phyloP scores from a whole-genome alignment of 352 stramenopile species.

The Aphanomyces stellatus region DNA sequence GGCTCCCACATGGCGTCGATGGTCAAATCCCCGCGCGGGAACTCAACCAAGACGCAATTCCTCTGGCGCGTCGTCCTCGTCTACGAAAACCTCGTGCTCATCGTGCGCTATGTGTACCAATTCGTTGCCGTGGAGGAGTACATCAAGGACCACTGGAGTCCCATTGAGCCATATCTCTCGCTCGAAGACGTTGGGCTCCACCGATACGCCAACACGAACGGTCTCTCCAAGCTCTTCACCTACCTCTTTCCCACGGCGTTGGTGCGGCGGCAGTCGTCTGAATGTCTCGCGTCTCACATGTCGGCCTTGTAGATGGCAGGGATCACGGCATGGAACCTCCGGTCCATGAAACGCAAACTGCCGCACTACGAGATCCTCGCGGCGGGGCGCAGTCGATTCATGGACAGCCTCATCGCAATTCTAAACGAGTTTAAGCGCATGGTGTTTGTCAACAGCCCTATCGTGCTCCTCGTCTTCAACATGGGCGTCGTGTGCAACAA shows the following conservation, averaged over 20 bases:
- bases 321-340: conserved; percentile 77
- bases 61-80: conserved; percentile 67
- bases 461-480: conserved; percentile 16
- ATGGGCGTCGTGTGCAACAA: conserved; percentile 18
- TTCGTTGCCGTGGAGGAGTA: conserved; percentile 60
- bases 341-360: conserved; percentile 60
- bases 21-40: conserved; percentile 37
- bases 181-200: conserved; percentile 63
- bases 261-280: background rate
- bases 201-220: conserved; percentile 29
- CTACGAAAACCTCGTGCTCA: conserved; percentile 56
- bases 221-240: conserved; percentile 63
- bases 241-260: conserved; percentile 68
- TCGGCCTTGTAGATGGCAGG: conserved; percentile 33
- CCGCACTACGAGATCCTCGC: conserved; percentile 49
- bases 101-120: conserved; percentile 72
- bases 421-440: background rate
- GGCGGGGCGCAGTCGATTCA: background rate
- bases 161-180: conserved; percentile 47
- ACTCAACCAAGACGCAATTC: conserved; percentile 37
- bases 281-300: background rate
- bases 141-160: conserved; percentile 51
- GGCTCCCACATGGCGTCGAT: conserved; percentile 68
- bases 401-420: conserved; percentile 1
- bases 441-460: conserved; percentile 18